Conservation (phyloP, 2,329 filamentous ascomycete genomes). For the Rhexocercosporidium sp. region DNA sequence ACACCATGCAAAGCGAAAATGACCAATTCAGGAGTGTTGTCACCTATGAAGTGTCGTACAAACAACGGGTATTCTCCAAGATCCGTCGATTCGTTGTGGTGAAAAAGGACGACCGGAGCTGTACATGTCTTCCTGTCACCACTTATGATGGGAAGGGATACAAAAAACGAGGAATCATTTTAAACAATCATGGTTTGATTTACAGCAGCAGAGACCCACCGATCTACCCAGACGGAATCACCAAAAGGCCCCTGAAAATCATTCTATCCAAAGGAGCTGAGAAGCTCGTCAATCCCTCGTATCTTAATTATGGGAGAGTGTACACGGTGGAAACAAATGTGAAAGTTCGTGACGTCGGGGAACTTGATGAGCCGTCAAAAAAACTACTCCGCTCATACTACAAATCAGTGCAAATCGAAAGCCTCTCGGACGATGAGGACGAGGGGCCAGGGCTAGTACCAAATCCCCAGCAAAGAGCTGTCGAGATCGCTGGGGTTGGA, state of each 20-base stretch:
- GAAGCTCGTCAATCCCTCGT: constrained; percentile 24
- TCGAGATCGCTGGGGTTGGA: constrained; percentile 12
- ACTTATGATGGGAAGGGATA: constrained; percentile 25
- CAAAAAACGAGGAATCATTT: constrained; percentile 32
- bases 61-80: constrained; percentile 30
- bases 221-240: constrained; percentile 17
- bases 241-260: constrained; percentile 28
- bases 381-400: constrained; percentile 21
- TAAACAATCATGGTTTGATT: constrained; percentile 32
- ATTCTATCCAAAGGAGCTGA: constrained; percentile 23
- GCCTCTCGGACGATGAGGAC: constrained; percentile 10
- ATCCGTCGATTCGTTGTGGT: constrained; percentile 36
- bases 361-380: constrained; percentile 28
- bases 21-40: constrained; percentile 28
- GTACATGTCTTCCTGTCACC: constrained; percentile 33
- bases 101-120: constrained; percentile 19
- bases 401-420: constrained; percentile 4
- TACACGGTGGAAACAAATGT: constrained; percentile 36
- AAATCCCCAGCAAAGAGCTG: not conserved
- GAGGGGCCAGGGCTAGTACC: not conserved
- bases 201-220: constrained; percentile 25
- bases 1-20: constrained; percentile 14
- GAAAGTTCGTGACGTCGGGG: constrained; percentile 36
- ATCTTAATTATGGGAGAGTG: constrained; percentile 32
- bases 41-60: constrained; percentile 21